Percentiles rank a stretch among this genome's conserved stretches.
Evolutionary conservation across 805 yeast species (phyloP).

Genomic region (Suhomyces pyralidae): DNA sequence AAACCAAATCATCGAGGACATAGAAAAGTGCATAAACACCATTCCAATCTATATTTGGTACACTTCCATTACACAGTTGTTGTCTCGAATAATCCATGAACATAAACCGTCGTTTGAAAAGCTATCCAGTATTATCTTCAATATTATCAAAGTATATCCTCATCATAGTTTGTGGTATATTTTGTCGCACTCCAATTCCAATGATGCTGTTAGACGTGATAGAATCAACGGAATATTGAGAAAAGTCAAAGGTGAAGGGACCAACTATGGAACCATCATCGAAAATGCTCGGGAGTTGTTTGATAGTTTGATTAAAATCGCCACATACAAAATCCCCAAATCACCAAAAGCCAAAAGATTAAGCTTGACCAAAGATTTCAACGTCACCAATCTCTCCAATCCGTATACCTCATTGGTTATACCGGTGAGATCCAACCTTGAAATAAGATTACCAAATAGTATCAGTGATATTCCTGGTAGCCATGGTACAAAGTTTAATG

Average conservation of each 20-base stretch:
- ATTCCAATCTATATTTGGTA: constrained; percentile 66
- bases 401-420: constrained; percentile 54
- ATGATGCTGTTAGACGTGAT: constrained; percentile 27
- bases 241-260: constrained; percentile 11
- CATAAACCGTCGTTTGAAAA: constrained; percentile 54
- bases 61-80: constrained; percentile 77
- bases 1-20: constrained; percentile 46
- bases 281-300: constrained; percentile 34
- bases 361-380: constrained; percentile 41
- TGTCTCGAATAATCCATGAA: constrained; percentile 72
- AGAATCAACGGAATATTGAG: constrained; percentile 25
- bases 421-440: constrained; percentile 71
- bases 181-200: constrained; percentile 65
- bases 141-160: constrained; percentile 66
- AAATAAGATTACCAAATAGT: constrained; percentile 57
- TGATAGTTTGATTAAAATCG: constrained; percentile 42
- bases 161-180: constrained; percentile 84
- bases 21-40: constrained; percentile 40
- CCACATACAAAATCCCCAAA: constrained; percentile 37
- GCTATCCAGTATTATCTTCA: constrained; percentile 55
- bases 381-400: constrained; percentile 27
- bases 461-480: background rate
- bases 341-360: constrained; percentile 30
- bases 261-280: constrained; percentile 14
- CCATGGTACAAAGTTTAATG: constrained; percentile 37